These are phyloP conservation scores for Kazachstania africana DNA, from an alignment of 805 yeast species.

Conservation along the genomic window DNA sequence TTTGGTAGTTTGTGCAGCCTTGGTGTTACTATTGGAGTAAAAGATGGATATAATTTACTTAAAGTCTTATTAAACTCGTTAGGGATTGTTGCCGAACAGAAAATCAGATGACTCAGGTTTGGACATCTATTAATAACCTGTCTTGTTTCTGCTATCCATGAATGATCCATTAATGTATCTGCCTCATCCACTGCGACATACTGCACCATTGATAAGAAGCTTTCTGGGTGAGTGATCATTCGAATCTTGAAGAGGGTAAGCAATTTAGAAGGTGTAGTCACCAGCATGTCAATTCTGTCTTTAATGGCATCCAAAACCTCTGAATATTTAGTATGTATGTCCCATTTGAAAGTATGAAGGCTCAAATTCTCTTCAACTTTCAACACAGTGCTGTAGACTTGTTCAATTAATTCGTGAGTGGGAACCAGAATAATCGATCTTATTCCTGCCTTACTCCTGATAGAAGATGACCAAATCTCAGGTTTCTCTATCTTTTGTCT, in stretches of 20 bases:
- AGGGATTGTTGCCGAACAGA: constrained; percentile 89
- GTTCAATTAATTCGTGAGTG: constrained; percentile 78
- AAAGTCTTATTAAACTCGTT: constrained; percentile 57
- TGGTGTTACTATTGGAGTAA: constrained; percentile 62
- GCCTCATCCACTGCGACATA: constrained; percentile 85
- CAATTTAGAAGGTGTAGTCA: constrained; percentile 79
- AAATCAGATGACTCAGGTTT: constrained; percentile 49
- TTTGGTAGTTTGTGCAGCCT: constrained; percentile 76
- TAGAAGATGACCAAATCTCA: constrained; percentile 26
- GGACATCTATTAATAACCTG: constrained; percentile 39
- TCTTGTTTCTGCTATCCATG: constrained; percentile 60
- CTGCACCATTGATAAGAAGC: constrained; percentile 34
- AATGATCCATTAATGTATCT: constrained; percentile 76
- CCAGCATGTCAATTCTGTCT: constrained; percentile 59
- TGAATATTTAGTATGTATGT: constrained; percentile 42
- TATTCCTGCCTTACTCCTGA: constrained; percentile 34
- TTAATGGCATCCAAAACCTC: constrained; percentile 38
- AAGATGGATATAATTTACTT: constrained; percentile 48
- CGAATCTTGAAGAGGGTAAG: constrained; percentile 25
- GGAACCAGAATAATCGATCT: constrained; percentile 75
- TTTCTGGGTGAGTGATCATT: constrained; percentile 29
- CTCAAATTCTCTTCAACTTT: constrained; percentile 27
- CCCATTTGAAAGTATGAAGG: constrained; percentile 47
- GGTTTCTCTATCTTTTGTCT: constrained; percentile 37
- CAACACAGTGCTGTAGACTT: constrained; percentile 42